phyloP scores from a whole-genome alignment of 495 filamentous ascomycete genomes.

The Aspergillus sclerotioniger region DNA sequence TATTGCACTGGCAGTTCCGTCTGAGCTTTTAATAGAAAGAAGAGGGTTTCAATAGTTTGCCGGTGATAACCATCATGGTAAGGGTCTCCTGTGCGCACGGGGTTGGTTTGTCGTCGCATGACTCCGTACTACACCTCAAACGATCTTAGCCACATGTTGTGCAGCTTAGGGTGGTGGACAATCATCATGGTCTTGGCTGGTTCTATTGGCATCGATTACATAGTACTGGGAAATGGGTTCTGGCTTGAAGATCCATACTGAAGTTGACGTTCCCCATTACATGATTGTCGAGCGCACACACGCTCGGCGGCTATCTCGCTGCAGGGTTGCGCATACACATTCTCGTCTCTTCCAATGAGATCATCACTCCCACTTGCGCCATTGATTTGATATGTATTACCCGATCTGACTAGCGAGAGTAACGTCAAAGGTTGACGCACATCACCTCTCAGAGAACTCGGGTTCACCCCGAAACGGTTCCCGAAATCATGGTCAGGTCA shows the following conservation, averaged over 20 bases:
- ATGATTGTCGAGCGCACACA: background rate
- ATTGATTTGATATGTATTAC: background rate
- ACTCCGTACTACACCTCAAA: background rate
- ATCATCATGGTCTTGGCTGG: too few species aligned
- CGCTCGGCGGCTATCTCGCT: background rate
- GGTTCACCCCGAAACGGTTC: too few species aligned
- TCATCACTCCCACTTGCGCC: background rate
- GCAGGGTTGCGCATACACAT: background rate
- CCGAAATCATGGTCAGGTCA: too few species aligned
- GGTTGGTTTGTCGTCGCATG: background rate
- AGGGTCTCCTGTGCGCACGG: background rate
- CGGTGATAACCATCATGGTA: background rate
- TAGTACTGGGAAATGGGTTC: too few species aligned
- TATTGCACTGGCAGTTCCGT: background rate
- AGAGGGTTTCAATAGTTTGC: conserved; percentile 7
- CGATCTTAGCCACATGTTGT: background rate
- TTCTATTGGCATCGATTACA: too few species aligned
- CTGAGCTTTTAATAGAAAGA: conserved; percentile 5
- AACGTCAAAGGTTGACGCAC: background rate
- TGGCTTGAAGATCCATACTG: background rate
- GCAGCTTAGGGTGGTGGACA: too few species aligned
- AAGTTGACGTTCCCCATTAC: background rate
- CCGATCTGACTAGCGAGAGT: background rate
- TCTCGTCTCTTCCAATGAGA: background rate
- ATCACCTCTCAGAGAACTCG: background rate